A percentile compares a stretch with the other conserved stretches of the same genome.
Evolutionary conservation across 2,329 filamentous ascomycete genomes (phyloP).

Genomic region (Fusarium sp.): DNA sequence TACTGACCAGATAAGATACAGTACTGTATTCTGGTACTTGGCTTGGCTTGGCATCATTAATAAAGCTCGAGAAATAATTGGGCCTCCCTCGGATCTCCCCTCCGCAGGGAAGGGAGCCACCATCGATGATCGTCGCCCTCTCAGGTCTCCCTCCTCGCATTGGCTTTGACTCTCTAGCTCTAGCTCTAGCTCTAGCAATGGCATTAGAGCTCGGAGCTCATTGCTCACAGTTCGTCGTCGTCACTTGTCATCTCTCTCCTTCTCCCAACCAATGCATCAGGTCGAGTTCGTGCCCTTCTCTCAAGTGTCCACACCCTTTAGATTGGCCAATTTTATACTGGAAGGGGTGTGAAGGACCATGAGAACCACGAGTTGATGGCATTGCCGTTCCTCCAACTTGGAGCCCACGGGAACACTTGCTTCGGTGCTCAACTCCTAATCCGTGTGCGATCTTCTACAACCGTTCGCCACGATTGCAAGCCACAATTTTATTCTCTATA

Average conservation of each 20-base stretch:
- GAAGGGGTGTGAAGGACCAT: constrained; percentile 25
- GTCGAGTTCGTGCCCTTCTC: constrained; percentile 36
- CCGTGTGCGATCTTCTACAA: constrained; percentile 28
- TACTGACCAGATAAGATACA: constrained; percentile 2
- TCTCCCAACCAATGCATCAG: constrained; percentile 33
- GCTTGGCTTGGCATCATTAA: constrained; percentile 2
- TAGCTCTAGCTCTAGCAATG: neutral
- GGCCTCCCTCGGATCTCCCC: constrained; percentile 38
- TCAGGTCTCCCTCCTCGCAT: constrained; percentile 24
- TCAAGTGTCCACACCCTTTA: constrained; percentile 12
- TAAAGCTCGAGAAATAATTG: constrained; percentile 3
- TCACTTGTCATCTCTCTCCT: constrained; percentile 28
- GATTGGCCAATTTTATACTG: constrained; percentile 35
- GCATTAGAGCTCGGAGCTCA: constrained; percentile 10
- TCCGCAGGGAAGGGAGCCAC: constrained; percentile 39
- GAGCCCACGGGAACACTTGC: constrained; percentile 41
- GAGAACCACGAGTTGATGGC: constrained; percentile 34
- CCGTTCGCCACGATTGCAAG: constrained; percentile 43
- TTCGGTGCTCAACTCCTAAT: constrained; percentile 20
- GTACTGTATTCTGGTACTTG: constrained; percentile 4
- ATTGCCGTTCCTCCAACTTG: constrained; percentile 41
- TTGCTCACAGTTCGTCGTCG: constrained; percentile 16
- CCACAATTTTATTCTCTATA: constrained; percentile 29
- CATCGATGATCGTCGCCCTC: constrained; percentile 42
- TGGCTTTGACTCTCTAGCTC: neutral